phyloP scores from a whole-genome alignment of 2,329 filamentous ascomycete species.

The Alternaria tenuissima region DNA sequence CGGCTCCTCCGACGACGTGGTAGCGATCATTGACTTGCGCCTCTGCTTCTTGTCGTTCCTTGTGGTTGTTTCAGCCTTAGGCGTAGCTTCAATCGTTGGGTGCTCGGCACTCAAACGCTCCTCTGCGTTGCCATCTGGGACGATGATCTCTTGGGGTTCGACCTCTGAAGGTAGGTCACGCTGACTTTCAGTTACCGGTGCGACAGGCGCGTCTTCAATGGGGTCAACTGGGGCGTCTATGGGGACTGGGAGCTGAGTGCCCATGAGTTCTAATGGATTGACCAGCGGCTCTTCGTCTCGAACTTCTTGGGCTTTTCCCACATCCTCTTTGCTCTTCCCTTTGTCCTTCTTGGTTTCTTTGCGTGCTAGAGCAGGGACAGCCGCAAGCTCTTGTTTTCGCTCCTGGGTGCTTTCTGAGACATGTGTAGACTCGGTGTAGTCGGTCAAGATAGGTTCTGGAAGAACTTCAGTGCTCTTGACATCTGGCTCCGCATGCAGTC shows the following conservation, averaged over 20 bases:
- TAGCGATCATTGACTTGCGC: slow-evolving; percentile 23
- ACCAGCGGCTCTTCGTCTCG: not conserved
- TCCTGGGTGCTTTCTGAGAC: slow-evolving; percentile 3
- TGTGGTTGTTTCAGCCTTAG: not conserved
- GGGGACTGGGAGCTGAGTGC: not conserved
- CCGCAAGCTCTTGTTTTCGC: slow-evolving; percentile 15
- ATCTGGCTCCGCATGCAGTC: not conserved
- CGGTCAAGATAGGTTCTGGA: not conserved
- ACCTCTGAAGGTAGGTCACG: not conserved
- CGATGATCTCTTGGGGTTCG: not conserved
- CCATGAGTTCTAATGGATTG: not conserved
- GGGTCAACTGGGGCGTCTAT: not conserved
- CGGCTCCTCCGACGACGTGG: slow-evolving; percentile 8
- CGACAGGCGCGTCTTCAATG: not conserved
- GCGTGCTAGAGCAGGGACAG: slow-evolving; percentile 26
- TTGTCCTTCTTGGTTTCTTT: slow-evolving; percentile 44
- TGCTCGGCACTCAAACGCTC: not conserved
- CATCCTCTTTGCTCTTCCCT: slow-evolving; percentile 37
- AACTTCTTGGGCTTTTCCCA: not conserved
- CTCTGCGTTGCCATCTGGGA: not conserved
- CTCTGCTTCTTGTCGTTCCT: slow-evolving; percentile 31
- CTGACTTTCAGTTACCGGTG: not conserved
- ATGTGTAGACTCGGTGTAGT: not conserved
- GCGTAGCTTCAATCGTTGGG: slow-evolving; percentile 9
- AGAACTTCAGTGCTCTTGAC: not conserved